Base-by-base conservation (phyloP, 179 eudicot genomes). In the Silene coronaria region DNA sequence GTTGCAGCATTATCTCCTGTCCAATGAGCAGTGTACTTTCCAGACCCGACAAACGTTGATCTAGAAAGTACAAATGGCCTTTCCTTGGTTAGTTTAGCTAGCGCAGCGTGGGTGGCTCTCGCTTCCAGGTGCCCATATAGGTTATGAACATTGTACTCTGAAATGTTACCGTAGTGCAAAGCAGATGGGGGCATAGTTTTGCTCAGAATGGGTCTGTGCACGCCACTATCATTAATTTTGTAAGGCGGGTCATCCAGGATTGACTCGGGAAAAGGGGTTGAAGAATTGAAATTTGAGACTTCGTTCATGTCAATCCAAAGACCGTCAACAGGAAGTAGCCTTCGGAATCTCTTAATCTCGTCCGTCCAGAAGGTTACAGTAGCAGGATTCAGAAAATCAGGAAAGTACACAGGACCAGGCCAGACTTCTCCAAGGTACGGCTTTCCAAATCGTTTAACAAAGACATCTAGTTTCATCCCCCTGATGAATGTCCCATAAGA, bases 281-380 rank as follows among this genome's bases (percentile, higher is more conserved):
- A 84, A 9, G 86, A 38, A 34, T 74, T 82, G 71, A 86, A 80
- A 81, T 89, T 89, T 6, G 91, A 88, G 55, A 81, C 38, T 77
- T 89, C 93, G 48, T 89, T 89, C 93, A 88, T 89, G 83, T 89
- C 93, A 32, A 89, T 82, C 93, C 93, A 89, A 24, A 89, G 77
- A 64, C 87, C 89, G 70, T 84, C 90, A 55, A 87, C 61, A n/a
- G 86, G 87, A 32, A 89, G 60, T 45, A 83, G 78, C n/a, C 26
- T 34, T 60, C 76, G 66, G 76, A 78, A 87, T 19, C 70, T 77
- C 8, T 38, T 75, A 17, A 87, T 82, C 70, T 82, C 87, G 46
- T 78, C 61, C 3, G 69, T 30, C 87, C 89, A 87, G 60, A 69
- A 84, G 17, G 19, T 26, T 46, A 24, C 68, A 46, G 79, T 51